These are phyloP conservation scores for Leptographium lundbergii DNA, from an alignment of 2,329 filamentous ascomycete genomes.

Conservation along the genomic window DNA sequence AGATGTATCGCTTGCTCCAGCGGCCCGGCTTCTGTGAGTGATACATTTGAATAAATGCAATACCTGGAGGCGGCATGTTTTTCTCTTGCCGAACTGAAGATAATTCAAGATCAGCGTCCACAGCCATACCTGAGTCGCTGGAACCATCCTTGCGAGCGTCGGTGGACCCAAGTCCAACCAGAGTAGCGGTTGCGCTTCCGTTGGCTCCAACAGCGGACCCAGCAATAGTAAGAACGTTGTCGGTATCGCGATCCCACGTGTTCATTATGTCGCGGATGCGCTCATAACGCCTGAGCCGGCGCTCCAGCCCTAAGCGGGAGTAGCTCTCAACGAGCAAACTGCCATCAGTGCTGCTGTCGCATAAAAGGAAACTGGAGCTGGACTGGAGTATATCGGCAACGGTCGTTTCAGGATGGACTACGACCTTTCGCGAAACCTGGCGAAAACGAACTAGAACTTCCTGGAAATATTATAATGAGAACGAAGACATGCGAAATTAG, in stretches of 20 bases:
- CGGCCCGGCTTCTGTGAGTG: conserved; percentile 72
- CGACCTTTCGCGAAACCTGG: conserved; percentile 55
- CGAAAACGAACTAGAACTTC: conserved; percentile 50
- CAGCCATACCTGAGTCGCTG: conserved; percentile 16
- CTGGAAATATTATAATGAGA: neutral
- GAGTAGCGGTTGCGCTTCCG: neutral
- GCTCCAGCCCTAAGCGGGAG: conserved; percentile 61
- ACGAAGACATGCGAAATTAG: conserved; percentile 13
- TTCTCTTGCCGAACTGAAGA: conserved; percentile 43
- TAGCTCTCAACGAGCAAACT: conserved; percentile 73
- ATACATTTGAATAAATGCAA: conserved; percentile 55
- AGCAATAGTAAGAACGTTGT: conserved; percentile 61
- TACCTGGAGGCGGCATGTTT: conserved; percentile 48
- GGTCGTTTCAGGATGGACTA: conserved; percentile 62
- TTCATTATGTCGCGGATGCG: conserved; percentile 78
- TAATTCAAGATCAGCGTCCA: conserved; percentile 45
- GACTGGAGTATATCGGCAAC: conserved; percentile 59
- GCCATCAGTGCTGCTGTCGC: conserved; percentile 47
- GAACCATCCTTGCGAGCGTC: neutral
- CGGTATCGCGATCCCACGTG: conserved; percentile 75
- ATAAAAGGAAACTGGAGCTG: conserved; percentile 48
- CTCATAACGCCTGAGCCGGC: conserved; percentile 76
- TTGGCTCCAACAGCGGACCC: conserved; percentile 42
- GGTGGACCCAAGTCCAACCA: neutral
- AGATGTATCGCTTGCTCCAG: conserved; percentile 79